Conservation (phyloP, 495 filamentous ascomycete genomes). For the Podospora conica region DNA sequence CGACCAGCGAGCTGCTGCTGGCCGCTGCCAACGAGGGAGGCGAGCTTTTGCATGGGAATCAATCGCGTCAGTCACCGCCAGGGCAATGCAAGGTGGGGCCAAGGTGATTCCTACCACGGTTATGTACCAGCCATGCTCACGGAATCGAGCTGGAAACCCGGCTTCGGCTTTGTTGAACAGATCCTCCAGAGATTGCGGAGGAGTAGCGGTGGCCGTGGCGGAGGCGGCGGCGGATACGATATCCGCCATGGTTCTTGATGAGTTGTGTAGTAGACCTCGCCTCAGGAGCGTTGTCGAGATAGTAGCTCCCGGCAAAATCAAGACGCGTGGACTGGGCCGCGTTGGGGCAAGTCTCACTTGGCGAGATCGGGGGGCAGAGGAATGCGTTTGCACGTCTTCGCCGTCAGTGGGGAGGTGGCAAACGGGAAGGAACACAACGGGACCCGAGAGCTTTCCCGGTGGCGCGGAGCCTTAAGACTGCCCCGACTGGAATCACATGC, state of each 20-base stretch:
- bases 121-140: neutral
- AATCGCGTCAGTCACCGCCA: neutral
- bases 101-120: neutral
- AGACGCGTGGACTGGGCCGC: neutral
- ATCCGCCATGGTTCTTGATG: neutral
- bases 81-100: neutral
- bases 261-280: neutral
- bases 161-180: neutral
- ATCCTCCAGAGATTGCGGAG: neutral
- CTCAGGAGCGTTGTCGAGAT: neutral
- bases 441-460: too few species aligned
- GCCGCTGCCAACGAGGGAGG: neutral
- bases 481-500: too few species aligned
- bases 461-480: too few species aligned
- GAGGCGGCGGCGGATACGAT: neutral
- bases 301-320: neutral
- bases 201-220: neutral
- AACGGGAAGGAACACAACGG: too few species aligned
- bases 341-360: neutral
- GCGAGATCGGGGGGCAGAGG: neutral
- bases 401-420: too few species aligned
- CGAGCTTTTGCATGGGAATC: neutral
- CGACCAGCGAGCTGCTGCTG: neutral
- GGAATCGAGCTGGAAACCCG: neutral
- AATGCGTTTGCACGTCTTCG: neutral